These are phyloP conservation scores for Globisporangium spinosum DNA, from an alignment of 352 stramenopile species.

Conservation along the genomic window DNA sequence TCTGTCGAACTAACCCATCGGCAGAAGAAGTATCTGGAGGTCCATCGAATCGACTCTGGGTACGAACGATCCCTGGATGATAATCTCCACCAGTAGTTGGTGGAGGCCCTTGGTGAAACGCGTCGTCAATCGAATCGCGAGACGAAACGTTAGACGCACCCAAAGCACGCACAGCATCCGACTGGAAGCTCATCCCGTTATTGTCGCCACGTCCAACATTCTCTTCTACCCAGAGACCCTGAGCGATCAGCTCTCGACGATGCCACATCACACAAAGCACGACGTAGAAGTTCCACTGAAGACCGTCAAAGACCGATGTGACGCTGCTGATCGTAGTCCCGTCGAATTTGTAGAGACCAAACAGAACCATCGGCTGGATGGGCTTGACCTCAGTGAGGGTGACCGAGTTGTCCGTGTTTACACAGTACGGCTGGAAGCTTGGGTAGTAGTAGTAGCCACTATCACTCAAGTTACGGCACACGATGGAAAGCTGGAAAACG, in stretches of 20 bases:
- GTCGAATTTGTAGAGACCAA: constrained; percentile 87
- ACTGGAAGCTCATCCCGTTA: constrained; percentile 38
- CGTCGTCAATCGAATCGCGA: constrained; percentile 73
- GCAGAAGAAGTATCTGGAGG: not conserved
- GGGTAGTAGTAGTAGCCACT: constrained; percentile 70
- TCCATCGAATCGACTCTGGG: not conserved
- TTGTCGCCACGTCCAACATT: constrained; percentile 18
- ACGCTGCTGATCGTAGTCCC: constrained; percentile 50
- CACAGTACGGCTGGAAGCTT: constrained; percentile 75
- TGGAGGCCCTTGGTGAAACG: constrained; percentile 34
- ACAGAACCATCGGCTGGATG: constrained; percentile 75
- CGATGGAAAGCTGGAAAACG: constrained; percentile 78
- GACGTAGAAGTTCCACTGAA: constrained; percentile 87
- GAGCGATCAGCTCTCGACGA: constrained; percentile 67
- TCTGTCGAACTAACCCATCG: not conserved
- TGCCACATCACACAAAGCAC: constrained; percentile 79
- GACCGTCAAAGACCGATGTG: constrained; percentile 52
- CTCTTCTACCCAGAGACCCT: constrained; percentile 68
- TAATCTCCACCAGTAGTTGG: constrained; percentile 5
- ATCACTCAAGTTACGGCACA: constrained; percentile 64
- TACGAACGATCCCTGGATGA: constrained; percentile 2
- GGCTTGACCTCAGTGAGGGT: constrained; percentile 45
- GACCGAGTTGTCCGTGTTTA: constrained; percentile 20
- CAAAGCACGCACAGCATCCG: constrained; percentile 37
- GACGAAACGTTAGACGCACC: constrained; percentile 54